Conservation (phyloP, 75 land plant genomes). For the Sequoiadendron giganteum region DNA sequence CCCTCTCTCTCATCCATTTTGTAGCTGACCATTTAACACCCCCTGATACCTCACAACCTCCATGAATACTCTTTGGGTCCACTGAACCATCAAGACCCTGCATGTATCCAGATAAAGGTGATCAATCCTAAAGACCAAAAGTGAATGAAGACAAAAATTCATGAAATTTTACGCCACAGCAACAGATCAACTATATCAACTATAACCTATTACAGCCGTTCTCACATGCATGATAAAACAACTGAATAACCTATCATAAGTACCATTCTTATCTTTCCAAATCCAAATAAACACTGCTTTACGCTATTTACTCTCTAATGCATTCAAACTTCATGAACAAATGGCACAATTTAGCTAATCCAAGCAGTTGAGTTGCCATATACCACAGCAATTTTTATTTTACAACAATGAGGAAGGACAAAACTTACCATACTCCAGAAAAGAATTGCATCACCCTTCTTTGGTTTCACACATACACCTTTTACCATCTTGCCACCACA, state of each 20-base stretch:
- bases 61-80: constrained; percentile 86
- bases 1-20: constrained; percentile 92
- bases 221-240: neutral
- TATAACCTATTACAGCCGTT: neutral
- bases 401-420: neutral
- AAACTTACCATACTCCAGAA: constrained; percentile 94
- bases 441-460: constrained; percentile 92
- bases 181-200: neutral
- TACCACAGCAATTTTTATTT: neutral
- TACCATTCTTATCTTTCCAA: neutral
- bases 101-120: neutral
- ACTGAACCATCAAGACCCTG: constrained; percentile 89
- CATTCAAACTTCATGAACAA: neutral
- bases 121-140: neutral
- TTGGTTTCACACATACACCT: constrained; percentile 82
- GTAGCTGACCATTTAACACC: constrained; percentile 99
- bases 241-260: neutral
- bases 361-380: neutral
- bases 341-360: neutral
- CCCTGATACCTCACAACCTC: constrained; percentile 70
- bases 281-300: neutral
- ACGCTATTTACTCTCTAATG: neutral
- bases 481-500: constrained; percentile 83
- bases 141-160: neutral
- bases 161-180: neutral